Conservation (phyloP, 2,329 filamentous ascomycete genomes). For the Neonectria coccinea region DNA sequence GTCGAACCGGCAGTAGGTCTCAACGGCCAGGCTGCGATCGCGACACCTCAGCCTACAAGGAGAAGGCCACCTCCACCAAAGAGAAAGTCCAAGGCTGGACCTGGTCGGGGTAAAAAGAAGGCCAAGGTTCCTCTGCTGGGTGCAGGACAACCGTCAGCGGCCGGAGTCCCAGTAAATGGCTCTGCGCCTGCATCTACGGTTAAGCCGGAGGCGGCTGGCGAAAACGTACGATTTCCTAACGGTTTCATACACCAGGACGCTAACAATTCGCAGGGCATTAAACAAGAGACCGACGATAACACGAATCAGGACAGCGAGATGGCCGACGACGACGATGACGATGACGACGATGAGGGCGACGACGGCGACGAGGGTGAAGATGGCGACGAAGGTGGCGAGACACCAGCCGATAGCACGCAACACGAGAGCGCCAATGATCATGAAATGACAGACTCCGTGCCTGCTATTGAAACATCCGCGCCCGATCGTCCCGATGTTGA, state of each 20-base stretch:
- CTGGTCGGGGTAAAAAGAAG: conserved; percentile 83
- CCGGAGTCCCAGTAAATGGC: conserved; percentile 52
- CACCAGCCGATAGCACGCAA: conserved; percentile 43
- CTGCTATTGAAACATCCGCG: conserved; percentile 42
- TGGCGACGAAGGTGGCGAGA: conserved; percentile 61
- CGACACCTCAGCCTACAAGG: conserved; percentile 56
- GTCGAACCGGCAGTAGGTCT: conserved; percentile 58
- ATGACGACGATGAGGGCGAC: conserved; percentile 61
- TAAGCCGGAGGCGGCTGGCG: conserved; percentile 54
- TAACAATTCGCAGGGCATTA: conserved; percentile 52
- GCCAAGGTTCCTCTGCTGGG: conserved; percentile 67
- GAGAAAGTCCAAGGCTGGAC: conserved; percentile 80
- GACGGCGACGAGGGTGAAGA: conserved; percentile 62
- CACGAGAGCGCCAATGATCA: conserved; percentile 48
- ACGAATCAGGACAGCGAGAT: conserved; percentile 65
- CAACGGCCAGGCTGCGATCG: conserved; percentile 65
- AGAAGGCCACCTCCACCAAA: conserved; percentile 81
- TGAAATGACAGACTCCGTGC: conserved; percentile 53
- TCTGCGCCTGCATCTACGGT: conserved; percentile 53
- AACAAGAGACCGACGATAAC: conserved; percentile 58
- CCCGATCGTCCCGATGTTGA: conserved; percentile 39
- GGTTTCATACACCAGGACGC: conserved; percentile 7
- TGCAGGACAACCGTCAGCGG: conserved; percentile 45
- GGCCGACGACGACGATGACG: conserved; percentile 63
- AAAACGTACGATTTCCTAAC: conserved; percentile 43